phyloP scores from a whole-genome alignment of 495 filamentous ascomycete genomes.

The Penicillium bialowiezense region DNA sequence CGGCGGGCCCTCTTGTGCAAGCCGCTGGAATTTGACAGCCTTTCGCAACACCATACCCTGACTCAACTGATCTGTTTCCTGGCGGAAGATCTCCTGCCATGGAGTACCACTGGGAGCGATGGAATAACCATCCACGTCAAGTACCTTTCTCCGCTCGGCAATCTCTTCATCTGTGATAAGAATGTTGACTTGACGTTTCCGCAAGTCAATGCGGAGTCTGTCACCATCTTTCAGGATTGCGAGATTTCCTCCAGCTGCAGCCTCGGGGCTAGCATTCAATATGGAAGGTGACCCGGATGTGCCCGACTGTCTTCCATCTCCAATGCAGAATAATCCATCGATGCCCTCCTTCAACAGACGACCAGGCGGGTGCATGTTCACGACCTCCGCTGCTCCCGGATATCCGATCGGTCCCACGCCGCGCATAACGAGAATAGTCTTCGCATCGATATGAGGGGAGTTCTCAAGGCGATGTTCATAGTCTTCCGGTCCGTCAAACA shows the following conservation, averaged over 20 bases:
- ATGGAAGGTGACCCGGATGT: constrained; percentile 56
- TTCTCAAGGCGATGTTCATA: constrained; percentile 47
- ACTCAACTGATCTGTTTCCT: constrained; percentile 48
- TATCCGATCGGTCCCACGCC: constrained; percentile 52
- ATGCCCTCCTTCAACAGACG: constrained; percentile 44
- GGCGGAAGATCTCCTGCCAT: constrained; percentile 52
- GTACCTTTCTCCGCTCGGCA: constrained; percentile 54
- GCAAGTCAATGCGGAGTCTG: constrained; percentile 54
- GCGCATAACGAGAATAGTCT: constrained; percentile 53
- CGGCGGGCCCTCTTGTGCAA: constrained; percentile 43
- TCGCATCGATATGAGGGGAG: constrained; percentile 43
- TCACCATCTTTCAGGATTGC: constrained; percentile 54
- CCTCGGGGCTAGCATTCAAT: constrained; percentile 56
- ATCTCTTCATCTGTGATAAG: constrained; percentile 61
- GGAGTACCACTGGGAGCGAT: constrained; percentile 32
- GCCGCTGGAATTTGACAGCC: constrained; percentile 50
- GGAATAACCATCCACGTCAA: constrained; percentile 28
- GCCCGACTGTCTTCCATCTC: constrained; percentile 54
- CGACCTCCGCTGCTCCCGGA: constrained; percentile 54
- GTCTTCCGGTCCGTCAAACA: constrained; percentile 55
- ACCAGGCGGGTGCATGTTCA: constrained; percentile 55
- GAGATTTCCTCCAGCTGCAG: constrained; percentile 58
- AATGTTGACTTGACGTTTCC: constrained; percentile 51
- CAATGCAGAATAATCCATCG: constrained; percentile 53
- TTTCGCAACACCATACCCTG: constrained; percentile 52